These are phyloP conservation scores for Saccharomyces hybrid DNA, from an alignment of 1,139 yeast genomes.

Conservation along the genomic window DNA sequence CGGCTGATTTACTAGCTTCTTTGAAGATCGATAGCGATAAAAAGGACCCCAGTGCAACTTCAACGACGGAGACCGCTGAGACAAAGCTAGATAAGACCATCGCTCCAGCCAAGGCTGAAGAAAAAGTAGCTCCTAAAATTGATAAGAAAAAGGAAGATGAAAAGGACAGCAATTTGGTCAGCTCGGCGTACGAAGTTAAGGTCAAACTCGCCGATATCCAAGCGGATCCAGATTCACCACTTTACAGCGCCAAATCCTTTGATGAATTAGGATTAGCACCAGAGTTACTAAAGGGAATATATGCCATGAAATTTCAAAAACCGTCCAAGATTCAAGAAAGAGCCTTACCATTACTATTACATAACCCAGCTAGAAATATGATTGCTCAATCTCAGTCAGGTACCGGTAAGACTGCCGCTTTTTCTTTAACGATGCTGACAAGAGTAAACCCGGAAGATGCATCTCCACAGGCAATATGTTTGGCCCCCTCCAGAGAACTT, in stretches of 20 bases:
- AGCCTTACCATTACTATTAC: slow-evolving; percentile 79
- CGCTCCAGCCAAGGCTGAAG: slow-evolving; percentile 8
- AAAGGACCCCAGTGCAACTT: slow-evolving; percentile 16
- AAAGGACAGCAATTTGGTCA: slow-evolving; percentile 51
- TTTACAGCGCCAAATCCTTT: slow-evolving; percentile 82
- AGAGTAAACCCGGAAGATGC: slow-evolving; percentile 54
- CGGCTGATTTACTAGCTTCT: slow-evolving; percentile 37
- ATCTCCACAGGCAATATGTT: slow-evolving; percentile 67
- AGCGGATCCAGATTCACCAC: slow-evolving; percentile 95
- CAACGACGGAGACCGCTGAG: slow-evolving; percentile 13
- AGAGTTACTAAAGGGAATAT: slow-evolving; percentile 81
- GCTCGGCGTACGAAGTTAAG: slow-evolving; percentile 85
- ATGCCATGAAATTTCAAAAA: slow-evolving; percentile 85
- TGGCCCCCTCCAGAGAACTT: slow-evolving; percentile 92
- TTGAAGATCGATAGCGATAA: slow-evolving; percentile 32
- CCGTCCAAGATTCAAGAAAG: slow-evolving; percentile 97
- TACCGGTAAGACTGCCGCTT: slow-evolving; percentile 98
- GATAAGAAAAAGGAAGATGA: slow-evolving; percentile 17
- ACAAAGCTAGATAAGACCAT: slow-evolving; percentile 12
- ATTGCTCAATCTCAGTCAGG: slow-evolving; percentile 98
- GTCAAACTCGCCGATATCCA: slow-evolving; percentile 91
- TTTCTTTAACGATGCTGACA: slow-evolving; percentile 85
- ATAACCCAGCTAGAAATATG: slow-evolving; percentile 82
- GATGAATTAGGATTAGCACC: slow-evolving; percentile 84
- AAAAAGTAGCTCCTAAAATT: slow-evolving; percentile 3